phyloP scores from a whole-genome alignment of 2,329 filamentous ascomycete genomes.

The Cytospora piceicola region DNA sequence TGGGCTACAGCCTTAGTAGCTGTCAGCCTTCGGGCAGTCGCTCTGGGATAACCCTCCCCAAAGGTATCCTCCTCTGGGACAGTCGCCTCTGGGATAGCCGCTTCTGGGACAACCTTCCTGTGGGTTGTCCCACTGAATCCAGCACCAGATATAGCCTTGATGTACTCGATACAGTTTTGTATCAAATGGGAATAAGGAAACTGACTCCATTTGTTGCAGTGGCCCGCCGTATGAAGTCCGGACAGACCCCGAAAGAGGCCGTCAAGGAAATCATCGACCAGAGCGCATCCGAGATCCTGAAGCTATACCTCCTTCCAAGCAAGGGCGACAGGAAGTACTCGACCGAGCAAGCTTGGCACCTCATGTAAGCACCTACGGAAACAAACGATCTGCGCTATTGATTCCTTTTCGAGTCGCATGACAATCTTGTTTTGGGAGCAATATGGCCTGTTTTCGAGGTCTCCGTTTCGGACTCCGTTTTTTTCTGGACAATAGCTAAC shows the following conservation, averaged over 20 bases:
- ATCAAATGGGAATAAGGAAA: too few species aligned
- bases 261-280: slow-evolving; percentile 89
- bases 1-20: neutral
- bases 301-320: slow-evolving; percentile 82
- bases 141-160: too few species aligned
- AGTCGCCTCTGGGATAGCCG: too few species aligned
- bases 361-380: slow-evolving; percentile 56
- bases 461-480: neutral
- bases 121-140: too few species aligned
- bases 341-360: slow-evolving; percentile 84
- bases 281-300: slow-evolving; percentile 85
- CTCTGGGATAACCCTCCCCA: too few species aligned
- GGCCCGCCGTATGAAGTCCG: slow-evolving; percentile 83
- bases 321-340: slow-evolving; percentile 69
- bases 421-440: neutral
- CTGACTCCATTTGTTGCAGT: slow-evolving; percentile 43
- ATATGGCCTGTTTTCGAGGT: neutral
- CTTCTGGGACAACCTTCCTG: too few species aligned
- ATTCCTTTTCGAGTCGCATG: neutral
- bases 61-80: too few species aligned
- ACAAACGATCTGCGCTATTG: neutral
- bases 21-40: too few species aligned
- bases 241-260: slow-evolving; percentile 79
- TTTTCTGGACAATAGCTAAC: neutral
- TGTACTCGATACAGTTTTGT: too few species aligned